phyloP scores from a whole-genome alignment of 371 early-diverging fungal genomes.

The Mortierella sp. region DNA sequence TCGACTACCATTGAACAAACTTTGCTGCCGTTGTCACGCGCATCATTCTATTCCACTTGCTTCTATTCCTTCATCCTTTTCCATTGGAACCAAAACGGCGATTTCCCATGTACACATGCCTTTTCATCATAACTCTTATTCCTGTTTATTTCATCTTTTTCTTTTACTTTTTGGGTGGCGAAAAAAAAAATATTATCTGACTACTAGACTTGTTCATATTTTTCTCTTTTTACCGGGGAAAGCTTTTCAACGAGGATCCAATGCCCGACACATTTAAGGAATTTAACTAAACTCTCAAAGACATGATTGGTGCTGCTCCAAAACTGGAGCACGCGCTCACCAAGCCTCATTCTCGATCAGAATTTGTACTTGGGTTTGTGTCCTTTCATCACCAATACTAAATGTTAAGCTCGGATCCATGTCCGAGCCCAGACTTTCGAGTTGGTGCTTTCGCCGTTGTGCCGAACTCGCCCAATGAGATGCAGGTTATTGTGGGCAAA shows the following conservation, averaged over 20 bases:
- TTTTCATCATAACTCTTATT: too few species aligned
- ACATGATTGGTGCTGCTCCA: not conserved
- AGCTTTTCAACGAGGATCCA: not conserved
- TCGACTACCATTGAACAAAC: not conserved
- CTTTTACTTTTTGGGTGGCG: not conserved
- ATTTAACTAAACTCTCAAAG: not conserved
- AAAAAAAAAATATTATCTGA: not conserved
- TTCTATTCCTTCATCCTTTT: not conserved
- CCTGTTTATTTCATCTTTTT: not conserved
- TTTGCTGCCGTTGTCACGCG: not conserved
- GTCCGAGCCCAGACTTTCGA: not conserved
- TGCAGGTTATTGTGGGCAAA: too few species aligned
- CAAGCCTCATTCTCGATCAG: not conserved
- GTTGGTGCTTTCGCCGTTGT: constrained; percentile 14
- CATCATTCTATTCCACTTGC: not conserved
- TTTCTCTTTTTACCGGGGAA: not conserved
- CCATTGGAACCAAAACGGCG: constrained; percentile 1
- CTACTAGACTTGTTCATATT: not conserved
- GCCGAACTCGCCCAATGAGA: not conserved
- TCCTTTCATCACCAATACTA: too few species aligned
- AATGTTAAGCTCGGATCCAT: not conserved
- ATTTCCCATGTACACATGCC: not conserved
- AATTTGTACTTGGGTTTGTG: not conserved
- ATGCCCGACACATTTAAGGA: not conserved
- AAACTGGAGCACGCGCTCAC: constrained; percentile 10